These are phyloP conservation scores for Beta lomatogona DNA, from an alignment of 179 eudicot genomes.

Conservation along the genomic window DNA sequence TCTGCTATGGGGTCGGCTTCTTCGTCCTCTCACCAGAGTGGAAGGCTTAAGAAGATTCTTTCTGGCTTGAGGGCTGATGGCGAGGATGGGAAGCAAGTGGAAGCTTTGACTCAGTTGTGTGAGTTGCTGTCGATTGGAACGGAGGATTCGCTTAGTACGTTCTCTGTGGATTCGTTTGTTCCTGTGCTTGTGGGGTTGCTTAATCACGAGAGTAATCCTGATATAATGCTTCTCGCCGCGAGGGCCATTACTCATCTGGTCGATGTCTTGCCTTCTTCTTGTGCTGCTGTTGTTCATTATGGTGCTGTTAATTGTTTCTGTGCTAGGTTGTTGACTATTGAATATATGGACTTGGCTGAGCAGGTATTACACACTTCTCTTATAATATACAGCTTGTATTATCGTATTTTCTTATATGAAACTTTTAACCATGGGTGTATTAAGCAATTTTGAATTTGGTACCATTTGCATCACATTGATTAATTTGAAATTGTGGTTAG, in stretches of 20 bases:
- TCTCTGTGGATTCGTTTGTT: slow-evolving; percentile 90
- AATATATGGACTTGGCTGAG: slow-evolving; percentile 99
- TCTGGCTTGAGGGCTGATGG: slow-evolving; percentile 89
- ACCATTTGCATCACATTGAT: background rate
- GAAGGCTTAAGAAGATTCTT: slow-evolving; percentile 84
- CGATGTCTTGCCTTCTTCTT: slow-evolving; percentile 92
- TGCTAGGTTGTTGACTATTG: slow-evolving; percentile 90
- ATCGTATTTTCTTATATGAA: background rate
- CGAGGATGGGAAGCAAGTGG: slow-evolving; percentile 93
- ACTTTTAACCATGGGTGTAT: background rate
- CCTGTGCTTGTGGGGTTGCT: slow-evolving; percentile 93
- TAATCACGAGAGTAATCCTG: slow-evolving; percentile 91
- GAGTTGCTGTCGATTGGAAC: slow-evolving; percentile 90
- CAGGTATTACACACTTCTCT: slow-evolving; percentile 53
- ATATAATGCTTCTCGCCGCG: slow-evolving; percentile 99
- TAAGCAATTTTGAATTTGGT: background rate
- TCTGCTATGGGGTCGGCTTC: slow-evolving; percentile 69
- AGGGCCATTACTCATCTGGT: slow-evolving; percentile 90
- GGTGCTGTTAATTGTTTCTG: slow-evolving; percentile 93
- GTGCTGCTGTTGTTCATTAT: slow-evolving; percentile 95
- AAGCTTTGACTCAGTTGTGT: slow-evolving; percentile 93
- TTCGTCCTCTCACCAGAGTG: slow-evolving; percentile 90
- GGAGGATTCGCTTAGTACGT: slow-evolving; percentile 88
- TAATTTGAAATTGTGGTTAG: background rate
- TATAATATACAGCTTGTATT: background rate